phyloP scores from a whole-genome alignment of 1,139 yeast genomes.

The Blastobotrys aristatus region DNA sequence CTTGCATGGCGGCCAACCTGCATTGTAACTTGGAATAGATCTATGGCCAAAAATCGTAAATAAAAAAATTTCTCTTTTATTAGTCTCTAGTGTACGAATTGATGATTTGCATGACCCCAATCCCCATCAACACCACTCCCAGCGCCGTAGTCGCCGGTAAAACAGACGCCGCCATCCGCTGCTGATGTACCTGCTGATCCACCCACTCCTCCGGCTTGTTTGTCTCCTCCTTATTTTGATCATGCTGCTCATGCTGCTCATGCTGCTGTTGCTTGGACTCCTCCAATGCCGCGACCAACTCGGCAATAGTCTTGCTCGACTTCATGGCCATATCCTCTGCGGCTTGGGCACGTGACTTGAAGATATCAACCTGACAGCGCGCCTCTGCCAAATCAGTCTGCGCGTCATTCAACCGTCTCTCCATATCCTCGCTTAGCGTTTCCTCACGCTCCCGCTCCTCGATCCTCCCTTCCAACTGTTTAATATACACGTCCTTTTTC shows the following conservation, averaged over 20 bases:
- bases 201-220: not conserved
- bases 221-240: not conserved
- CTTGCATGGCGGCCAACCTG: conserved; percentile 44
- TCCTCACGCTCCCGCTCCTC: not conserved
- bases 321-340: conserved; percentile 23
- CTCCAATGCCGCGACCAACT: conserved; percentile 19
- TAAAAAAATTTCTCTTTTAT: not conserved
- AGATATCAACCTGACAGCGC: conserved; percentile 17
- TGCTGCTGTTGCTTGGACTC: not conserved
- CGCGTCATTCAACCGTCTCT: conserved; percentile 12
- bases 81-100: conserved; percentile 18
- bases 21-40: conserved; percentile 1
- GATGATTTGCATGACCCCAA: conserved; percentile 25
- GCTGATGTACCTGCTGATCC: not conserved
- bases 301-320: conserved; percentile 20
- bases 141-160: conserved; percentile 20
- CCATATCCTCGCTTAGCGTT: conserved; percentile 5
- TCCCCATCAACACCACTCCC: conserved; percentile 28
- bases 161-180: not conserved
- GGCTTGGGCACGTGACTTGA: conserved; percentile 18
- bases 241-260: not conserved
- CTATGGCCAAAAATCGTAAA: not conserved
- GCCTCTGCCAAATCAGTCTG: conserved; percentile 18
- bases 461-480: conserved; percentile 20
- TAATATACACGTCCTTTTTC: conserved; percentile 23